phyloP scores from a whole-genome alignment of 2,329 filamentous ascomycete species.

The Trichoderma citrinoviride region DNA sequence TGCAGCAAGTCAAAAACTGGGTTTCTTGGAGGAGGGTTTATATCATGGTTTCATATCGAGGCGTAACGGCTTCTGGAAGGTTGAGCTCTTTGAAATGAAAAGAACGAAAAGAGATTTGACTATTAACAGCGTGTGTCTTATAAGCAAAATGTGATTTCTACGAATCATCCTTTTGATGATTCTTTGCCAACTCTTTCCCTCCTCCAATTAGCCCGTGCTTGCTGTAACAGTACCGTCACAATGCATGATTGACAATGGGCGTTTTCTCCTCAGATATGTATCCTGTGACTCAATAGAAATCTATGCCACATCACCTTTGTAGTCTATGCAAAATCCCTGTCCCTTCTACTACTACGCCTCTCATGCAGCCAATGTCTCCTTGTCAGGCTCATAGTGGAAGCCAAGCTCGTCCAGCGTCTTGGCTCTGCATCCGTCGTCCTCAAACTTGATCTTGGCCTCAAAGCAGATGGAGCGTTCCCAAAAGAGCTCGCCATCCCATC shows the following conservation, averaged over 20 bases:
- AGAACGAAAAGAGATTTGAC: slow-evolving; percentile 33
- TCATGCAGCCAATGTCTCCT: background rate
- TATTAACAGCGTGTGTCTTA: slow-evolving; percentile 21
- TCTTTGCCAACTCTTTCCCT: background rate
- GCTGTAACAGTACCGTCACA: background rate
- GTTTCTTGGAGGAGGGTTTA: slow-evolving; percentile 28
- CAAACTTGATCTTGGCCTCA: slow-evolving; percentile 70
- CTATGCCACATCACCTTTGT: background rate
- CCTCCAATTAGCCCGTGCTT: background rate
- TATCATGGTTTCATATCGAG: slow-evolving; percentile 39
- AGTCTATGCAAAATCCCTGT: background rate
- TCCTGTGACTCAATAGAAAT: background rate
- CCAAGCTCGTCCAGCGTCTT: slow-evolving; percentile 70
- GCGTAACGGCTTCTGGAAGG: slow-evolving; percentile 40
- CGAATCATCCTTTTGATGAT: slow-evolving; percentile 14
- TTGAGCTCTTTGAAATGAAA: slow-evolving; percentile 37
- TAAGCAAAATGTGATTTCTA: slow-evolving; percentile 17
- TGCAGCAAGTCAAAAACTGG: slow-evolving; percentile 35
- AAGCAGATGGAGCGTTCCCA: slow-evolving; percentile 70
- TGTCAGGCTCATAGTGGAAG: slow-evolving; percentile 51
- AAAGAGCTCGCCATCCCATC: slow-evolving; percentile 67
- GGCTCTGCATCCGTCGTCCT: slow-evolving; percentile 61
- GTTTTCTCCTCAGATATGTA: no score
- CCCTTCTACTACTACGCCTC: background rate
- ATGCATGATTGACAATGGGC: background rate